Conservation (phyloP, 139 green algal genomes). For the Diplosphaera chodatii region DNA sequence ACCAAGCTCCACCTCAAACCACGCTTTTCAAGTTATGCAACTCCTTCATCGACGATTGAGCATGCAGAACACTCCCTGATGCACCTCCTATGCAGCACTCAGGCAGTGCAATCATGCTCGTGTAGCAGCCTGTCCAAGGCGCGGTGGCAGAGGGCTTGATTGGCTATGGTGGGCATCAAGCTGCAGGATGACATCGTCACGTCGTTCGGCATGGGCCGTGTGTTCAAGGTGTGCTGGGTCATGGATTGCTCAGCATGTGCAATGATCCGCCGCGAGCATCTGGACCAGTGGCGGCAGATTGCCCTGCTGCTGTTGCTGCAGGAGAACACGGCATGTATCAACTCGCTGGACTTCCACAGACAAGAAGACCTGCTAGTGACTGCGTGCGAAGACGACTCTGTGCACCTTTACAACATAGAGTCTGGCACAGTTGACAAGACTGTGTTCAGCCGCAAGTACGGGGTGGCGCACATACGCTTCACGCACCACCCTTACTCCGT, state of each 20-base stretch:
- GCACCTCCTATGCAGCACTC: too few species aligned
- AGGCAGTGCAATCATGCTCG: too few species aligned
- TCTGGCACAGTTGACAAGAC: constrained; percentile 36
- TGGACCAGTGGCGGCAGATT: too few species aligned
- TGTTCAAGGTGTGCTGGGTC: constrained; percentile 52
- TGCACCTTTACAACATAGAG: constrained; percentile 76
- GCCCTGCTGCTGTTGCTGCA: constrained; percentile 5
- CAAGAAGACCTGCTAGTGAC: constrained; percentile 80
- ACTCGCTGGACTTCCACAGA: constrained; percentile 84
- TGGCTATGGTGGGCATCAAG: constrained; percentile 21
- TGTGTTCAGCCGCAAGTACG: constrained; percentile 80
- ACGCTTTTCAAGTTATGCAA: too few species aligned
- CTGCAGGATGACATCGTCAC: constrained; percentile 29
- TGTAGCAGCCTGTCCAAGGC: too few species aligned
- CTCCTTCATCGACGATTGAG: too few species aligned
- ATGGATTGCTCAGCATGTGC: too few species aligned
- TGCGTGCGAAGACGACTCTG: constrained; percentile 72
- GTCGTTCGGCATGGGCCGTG: constrained; percentile 29
- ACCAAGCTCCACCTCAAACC: too few species aligned
- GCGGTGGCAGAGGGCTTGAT: too few species aligned
- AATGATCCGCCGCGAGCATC: too few species aligned
- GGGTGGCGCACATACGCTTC: constrained; percentile 64
- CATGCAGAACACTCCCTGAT: too few species aligned
- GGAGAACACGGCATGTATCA: constrained; percentile 53
- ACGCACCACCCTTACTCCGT: constrained; percentile 69